phyloP scores from a whole-genome alignment of 768 basidiomycete genomes.

The Podaxis rugospora region DNA sequence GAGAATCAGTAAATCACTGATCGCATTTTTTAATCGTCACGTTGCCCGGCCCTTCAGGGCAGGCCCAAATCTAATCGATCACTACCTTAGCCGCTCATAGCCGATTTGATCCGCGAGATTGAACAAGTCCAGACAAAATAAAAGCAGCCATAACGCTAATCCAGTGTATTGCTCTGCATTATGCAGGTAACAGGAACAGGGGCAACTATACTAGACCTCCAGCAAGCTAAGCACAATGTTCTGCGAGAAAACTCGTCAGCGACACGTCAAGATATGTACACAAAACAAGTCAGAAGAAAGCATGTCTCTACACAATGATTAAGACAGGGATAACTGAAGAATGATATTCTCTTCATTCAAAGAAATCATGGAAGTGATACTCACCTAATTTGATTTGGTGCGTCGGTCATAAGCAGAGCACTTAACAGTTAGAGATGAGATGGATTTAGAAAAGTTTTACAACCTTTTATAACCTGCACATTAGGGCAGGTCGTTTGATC shows the following conservation, averaged over 20 bases:
- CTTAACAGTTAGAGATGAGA: too few species aligned
- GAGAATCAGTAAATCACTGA: conserved; percentile 3
- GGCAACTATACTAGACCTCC: not conserved
- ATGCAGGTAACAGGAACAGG: not conserved
- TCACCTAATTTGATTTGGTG: not conserved
- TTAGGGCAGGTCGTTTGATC: too few species aligned
- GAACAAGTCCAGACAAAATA: not conserved
- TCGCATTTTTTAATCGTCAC: conserved; percentile 8
- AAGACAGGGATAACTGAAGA: conserved; percentile 77
- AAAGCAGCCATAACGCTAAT: too few species aligned
- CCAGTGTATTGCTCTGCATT: too few species aligned
- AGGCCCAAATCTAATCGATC: not conserved
- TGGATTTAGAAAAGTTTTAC: too few species aligned
- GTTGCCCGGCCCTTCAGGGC: conserved; percentile 1
- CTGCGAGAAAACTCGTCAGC: not conserved
- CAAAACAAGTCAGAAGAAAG: not conserved
- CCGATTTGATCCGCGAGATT: not conserved
- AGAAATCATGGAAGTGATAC: not conserved
- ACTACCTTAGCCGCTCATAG: not conserved
- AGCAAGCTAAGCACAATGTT: not conserved
- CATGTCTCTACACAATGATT: conserved; percentile 52
- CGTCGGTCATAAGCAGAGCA: too few species aligned
- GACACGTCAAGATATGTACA: not conserved
- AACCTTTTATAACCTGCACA: too few species aligned
- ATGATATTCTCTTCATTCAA: conserved; percentile 35